Conservation (phyloP, 2,329 filamentous ascomycete species). For the Fusarium sp. region DNA sequence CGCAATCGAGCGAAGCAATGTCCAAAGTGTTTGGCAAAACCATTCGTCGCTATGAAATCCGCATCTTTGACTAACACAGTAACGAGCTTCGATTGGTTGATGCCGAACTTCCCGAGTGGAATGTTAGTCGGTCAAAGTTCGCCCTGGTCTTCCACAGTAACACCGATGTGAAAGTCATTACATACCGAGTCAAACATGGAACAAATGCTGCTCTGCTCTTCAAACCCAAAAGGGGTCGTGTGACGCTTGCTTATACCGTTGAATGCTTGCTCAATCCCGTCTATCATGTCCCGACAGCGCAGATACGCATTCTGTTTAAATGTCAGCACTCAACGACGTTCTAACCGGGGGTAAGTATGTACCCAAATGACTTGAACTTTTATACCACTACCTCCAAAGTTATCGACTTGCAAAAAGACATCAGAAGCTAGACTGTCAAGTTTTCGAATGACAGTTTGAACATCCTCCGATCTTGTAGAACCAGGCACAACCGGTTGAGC, state of each 20-base stretch:
- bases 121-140: constrained; percentile 6
- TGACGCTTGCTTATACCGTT: not conserved
- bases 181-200: constrained; percentile 15
- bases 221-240: constrained; percentile 9
- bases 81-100: constrained; percentile 24
- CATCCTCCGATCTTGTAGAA: not conserved
- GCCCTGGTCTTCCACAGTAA: not conserved
- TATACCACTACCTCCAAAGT: constrained; percentile 11
- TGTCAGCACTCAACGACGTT: not conserved
- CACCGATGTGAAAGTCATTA: not conserved
- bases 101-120: constrained; percentile 14
- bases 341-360: not conserved
- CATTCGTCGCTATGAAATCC: constrained; percentile 10
- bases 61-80: constrained; percentile 5
- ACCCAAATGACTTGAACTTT: constrained; percentile 15
- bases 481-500: not conserved
- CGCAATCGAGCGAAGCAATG: constrained; percentile 23
- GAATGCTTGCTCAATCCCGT: constrained; percentile 11
- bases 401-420: not conserved
- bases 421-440: constrained; percentile 12
- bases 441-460: constrained; percentile 1
- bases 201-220: constrained; percentile 24
- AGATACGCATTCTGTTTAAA: constrained; percentile 24
- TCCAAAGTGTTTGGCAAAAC: constrained; percentile 26
- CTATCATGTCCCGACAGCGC: constrained; percentile 22